Conservation (phyloP, 2,329 filamentous ascomycete genomes). For the Calonectria leucothoes region DNA sequence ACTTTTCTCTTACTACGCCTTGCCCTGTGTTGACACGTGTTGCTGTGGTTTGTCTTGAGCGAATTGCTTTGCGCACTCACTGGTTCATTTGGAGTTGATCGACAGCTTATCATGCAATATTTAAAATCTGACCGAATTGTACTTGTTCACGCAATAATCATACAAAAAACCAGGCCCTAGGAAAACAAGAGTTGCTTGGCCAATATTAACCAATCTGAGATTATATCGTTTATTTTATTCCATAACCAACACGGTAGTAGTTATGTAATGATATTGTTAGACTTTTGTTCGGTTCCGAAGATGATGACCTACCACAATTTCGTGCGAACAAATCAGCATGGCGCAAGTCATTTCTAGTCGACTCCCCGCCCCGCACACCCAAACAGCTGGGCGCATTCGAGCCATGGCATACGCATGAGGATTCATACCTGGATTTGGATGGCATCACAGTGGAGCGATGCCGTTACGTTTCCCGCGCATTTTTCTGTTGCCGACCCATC, state of each 20-base stretch:
- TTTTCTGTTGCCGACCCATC: slow-evolving; percentile 78
- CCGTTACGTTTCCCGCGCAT: slow-evolving; percentile 67
- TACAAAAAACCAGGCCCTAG: too few species aligned
- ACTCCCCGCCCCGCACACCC: neutral
- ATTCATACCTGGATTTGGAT: neutral
- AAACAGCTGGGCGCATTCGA: neutral
- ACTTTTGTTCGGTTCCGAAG: neutral
- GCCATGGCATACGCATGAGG: neutral
- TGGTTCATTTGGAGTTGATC: too few species aligned
- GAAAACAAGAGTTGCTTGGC: too few species aligned
- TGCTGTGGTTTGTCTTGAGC: too few species aligned
- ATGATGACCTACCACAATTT: neutral
- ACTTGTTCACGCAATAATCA: too few species aligned
- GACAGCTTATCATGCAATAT: too few species aligned
- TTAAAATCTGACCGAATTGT: too few species aligned
- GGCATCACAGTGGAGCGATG: slow-evolving; percentile 31
- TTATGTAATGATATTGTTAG: too few species aligned
- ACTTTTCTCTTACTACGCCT: too few species aligned
- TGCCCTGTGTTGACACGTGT: too few species aligned
- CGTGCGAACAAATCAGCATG: neutral
- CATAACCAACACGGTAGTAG: neutral
- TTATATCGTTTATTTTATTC: neutral
- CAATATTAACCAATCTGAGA: too few species aligned
- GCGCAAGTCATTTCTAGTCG: neutral
- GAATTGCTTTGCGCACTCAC: too few species aligned